Percentiles rank a stretch among this genome's conserved stretches.
phyloP scores from a whole-genome alignment of 2,329 filamentous ascomycete genomes.

The Acarospora socialis region DNA sequence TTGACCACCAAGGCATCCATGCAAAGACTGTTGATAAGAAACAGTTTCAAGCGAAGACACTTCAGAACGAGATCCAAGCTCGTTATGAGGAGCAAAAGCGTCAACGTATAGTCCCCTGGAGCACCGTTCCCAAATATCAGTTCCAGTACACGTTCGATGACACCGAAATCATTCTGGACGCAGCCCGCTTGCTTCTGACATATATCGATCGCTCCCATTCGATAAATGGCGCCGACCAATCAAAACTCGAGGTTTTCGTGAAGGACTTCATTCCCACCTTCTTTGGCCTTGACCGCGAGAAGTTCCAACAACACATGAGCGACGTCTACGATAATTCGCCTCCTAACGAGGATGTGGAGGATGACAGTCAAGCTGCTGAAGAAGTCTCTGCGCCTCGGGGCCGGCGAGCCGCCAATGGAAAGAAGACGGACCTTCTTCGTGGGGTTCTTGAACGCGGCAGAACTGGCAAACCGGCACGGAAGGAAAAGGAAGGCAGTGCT shows the following conservation, averaged over 20 bases:
- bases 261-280: slow-evolving; percentile 62
- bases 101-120: slow-evolving; percentile 41
- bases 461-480: slow-evolving; percentile 48
- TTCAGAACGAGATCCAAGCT: slow-evolving; percentile 80
- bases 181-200: slow-evolving; percentile 32
- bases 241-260: slow-evolving; percentile 60
- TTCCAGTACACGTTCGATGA: slow-evolving; percentile 63
- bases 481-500: slow-evolving; percentile 67
- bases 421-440: slow-evolving; percentile 64
- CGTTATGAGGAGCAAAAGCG: slow-evolving; percentile 84
- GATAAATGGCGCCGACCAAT: slow-evolving; percentile 48
- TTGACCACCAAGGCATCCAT: slow-evolving; percentile 90
- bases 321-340: slow-evolving; percentile 57
- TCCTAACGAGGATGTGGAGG: slow-evolving; percentile 65
- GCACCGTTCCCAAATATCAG: slow-evolving; percentile 53
- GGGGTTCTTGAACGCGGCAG: slow-evolving; percentile 71
- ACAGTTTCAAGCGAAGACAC: slow-evolving; percentile 74
- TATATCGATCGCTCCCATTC: slow-evolving; percentile 33
- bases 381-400: slow-evolving; percentile 55
- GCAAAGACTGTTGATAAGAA: slow-evolving; percentile 84
- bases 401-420: slow-evolving; percentile 49
- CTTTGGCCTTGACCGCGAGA: slow-evolving; percentile 60
- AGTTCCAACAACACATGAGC: slow-evolving; percentile 50
- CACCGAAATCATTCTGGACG: slow-evolving; percentile 47
- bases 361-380: slow-evolving; percentile 56